Evolutionary conservation across 2,329 filamentous ascomycete genomes (phyloP).

Genomic region (Talaromyces sp.): DNA sequence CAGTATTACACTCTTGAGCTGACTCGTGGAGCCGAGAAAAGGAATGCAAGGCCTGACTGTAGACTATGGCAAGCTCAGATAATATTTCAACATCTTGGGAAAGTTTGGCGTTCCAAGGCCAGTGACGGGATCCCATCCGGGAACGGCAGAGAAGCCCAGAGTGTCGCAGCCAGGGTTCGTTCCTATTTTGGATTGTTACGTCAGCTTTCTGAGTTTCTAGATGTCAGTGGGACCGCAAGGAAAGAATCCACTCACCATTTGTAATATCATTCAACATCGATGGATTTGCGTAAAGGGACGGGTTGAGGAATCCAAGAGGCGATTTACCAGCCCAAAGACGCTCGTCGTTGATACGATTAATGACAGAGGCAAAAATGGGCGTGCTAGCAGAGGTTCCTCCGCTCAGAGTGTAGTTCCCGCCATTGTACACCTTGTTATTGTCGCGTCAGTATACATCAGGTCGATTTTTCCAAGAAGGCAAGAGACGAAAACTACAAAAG

Average conservation of each 20-base stretch:
- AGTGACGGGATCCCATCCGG: slow-evolving; percentile 32
- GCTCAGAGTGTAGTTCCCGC: slow-evolving; percentile 12
- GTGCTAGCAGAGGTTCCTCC: slow-evolving; percentile 16
- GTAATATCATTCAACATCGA: slow-evolving; percentile 16
- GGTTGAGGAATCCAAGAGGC: slow-evolving; percentile 15
- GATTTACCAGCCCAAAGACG: slow-evolving; percentile 16
- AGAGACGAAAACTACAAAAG: not conserved
- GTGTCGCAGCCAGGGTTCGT: slow-evolving; percentile 15
- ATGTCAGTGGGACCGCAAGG: not conserved
- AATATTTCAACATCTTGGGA: slow-evolving; percentile 16
- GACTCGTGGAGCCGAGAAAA: not conserved
- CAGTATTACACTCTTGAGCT: not conserved
- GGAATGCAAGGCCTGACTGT: not conserved
- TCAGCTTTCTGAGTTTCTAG: not conserved
- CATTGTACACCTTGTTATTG: not conserved
- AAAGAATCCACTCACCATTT: slow-evolving; percentile 5
- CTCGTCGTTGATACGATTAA: slow-evolving; percentile 17
- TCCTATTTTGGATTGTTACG: not conserved
- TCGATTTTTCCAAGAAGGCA: not conserved
- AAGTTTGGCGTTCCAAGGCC: slow-evolving; percentile 31
- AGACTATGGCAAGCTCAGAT: slow-evolving; percentile 9
- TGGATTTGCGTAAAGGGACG: slow-evolving; percentile 13
- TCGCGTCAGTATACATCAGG: not conserved
- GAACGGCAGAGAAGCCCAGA: slow-evolving; percentile 8
- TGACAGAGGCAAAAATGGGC: slow-evolving; percentile 14